Evolutionary conservation across 106 monocot genomes (phyloP), one percentile per base, ranked within the genome.

Genomic region (Acorus calamus): DNA sequence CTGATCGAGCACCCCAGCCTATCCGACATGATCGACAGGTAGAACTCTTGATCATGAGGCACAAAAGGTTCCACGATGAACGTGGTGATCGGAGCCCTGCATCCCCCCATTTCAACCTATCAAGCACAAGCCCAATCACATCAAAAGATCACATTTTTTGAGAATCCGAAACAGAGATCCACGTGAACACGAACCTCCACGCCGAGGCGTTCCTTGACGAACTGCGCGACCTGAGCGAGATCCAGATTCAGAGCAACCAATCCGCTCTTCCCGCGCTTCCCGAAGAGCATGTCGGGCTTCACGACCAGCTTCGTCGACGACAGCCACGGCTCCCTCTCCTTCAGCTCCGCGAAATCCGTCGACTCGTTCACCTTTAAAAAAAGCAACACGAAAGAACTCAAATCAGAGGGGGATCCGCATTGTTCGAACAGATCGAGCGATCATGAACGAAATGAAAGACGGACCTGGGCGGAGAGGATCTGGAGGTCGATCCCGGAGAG

Each of bases 391-490:
- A 28, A 28, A 28, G 28, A 28, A 28, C 1, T 28, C 28, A 1
- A 28, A 28, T 28, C 28, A 28, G 28, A 28, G 28, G 28, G 28
- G 28, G 28, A 28, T 28, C 28, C 28, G 28, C 28, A 28, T 28
- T 28, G 28, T 28, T 28, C 28, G 28, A 28, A 28, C 28, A 28
- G 28, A 28, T 28, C 28, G 28, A 28, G 28, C 1, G 28, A 28
- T 28, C 28, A 28, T 28, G 28, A 28, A 28, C 28, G 28, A 28
- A 28, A 28, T 28, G 28, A 28, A 28, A 28, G 28, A 28, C 28
- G 28, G 28, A 78, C 83, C 83, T 85, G 85, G 13, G 78, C 85
- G 48, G 85, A 85, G 11, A 41, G 61, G 65, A 78, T 72, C 49
- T 57, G 51, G 53, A 81, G 71, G 43, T 85, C 71, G 61, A 81